A percentile compares a stretch with the other conserved stretches of the same genome.
Evolutionary conservation across 345 rosid species (phyloP).

Genomic region (Fremontodendron californicum): DNA sequence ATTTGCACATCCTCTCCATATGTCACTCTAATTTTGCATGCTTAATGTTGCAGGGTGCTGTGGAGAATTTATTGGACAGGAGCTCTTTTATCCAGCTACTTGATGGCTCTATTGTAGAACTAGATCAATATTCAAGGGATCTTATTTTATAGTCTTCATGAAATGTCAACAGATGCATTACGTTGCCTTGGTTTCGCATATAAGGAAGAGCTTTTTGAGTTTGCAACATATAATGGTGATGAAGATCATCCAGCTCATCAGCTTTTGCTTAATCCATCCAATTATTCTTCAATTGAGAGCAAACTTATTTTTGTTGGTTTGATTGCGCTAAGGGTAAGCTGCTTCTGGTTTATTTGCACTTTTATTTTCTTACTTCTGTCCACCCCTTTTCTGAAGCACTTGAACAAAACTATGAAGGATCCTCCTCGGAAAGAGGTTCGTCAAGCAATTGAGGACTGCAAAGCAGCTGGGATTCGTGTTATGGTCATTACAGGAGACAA

Average conservation of each 20-base stretch:
- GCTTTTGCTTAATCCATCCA: conserved; percentile 60
- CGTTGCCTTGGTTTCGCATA: conserved; percentile 87
- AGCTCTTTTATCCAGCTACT: conserved; percentile 66
- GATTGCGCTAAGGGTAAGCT: conserved; percentile 79
- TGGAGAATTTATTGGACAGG: conserved; percentile 83
- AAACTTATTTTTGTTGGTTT: conserved; percentile 72
- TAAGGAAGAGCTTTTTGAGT: too few species aligned
- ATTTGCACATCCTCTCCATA: not conserved
- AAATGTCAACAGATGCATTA: conserved; percentile 72
- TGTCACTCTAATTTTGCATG: not conserved
- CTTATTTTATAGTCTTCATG: conserved; percentile 56
- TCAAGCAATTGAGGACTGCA: conserved; percentile 94
- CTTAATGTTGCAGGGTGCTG: conserved; percentile 76
- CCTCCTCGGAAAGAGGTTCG: conserved; percentile 93
- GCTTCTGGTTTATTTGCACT: not conserved
- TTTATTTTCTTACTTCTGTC: conserved; percentile 9
- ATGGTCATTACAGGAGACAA: conserved; percentile 98
- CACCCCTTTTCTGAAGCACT: conserved; percentile 5
- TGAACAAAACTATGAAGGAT: conserved; percentile 47
- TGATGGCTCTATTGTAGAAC: conserved; percentile 59
- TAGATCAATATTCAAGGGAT: conserved; percentile 57
- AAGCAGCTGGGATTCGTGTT: conserved; percentile 90
- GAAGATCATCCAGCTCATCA: conserved; percentile 89
- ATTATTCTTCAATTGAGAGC: conserved; percentile 77
- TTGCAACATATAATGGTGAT: conserved; percentile 71